These are phyloP conservation scores for Fusarium temperatum DNA, from an alignment of 2,329 filamentous ascomycete species.

Conservation along the genomic window DNA sequence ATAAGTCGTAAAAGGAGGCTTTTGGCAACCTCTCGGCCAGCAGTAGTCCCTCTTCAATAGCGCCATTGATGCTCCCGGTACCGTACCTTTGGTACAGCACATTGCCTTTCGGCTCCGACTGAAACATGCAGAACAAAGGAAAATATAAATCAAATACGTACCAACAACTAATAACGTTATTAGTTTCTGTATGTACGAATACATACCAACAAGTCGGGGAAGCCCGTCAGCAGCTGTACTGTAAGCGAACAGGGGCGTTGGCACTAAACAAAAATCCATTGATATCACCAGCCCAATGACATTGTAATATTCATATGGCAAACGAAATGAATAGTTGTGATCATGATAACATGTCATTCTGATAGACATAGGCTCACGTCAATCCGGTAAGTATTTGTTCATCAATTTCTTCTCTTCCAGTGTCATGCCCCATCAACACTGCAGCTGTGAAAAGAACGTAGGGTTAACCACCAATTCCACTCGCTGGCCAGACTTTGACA, in stretches of 20 bases:
- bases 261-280: constrained; percentile 6
- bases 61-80: constrained; percentile 17
- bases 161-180: background rate
- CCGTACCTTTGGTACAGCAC: constrained; percentile 20
- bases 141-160: background rate
- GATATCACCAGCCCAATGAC: background rate
- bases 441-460: background rate
- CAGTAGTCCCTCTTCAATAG: background rate
- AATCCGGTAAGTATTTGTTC: background rate
- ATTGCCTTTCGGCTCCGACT: constrained; percentile 22
- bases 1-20: background rate
- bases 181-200: background rate
- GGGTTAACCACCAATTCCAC: constrained; percentile 9
- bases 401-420: background rate
- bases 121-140: constrained; percentile 14
- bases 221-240: background rate
- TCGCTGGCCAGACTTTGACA: background rate
- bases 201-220: background rate
- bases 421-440: background rate
- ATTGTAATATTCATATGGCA: background rate
- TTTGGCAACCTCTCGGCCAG: background rate
- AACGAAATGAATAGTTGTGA: background rate
- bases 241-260: background rate
- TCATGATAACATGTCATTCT: background rate
- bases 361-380: background rate